Evolutionary conservation across 2,329 filamentous ascomycete species (phyloP).

Genomic region (Aspergillus eucalypticola): DNA sequence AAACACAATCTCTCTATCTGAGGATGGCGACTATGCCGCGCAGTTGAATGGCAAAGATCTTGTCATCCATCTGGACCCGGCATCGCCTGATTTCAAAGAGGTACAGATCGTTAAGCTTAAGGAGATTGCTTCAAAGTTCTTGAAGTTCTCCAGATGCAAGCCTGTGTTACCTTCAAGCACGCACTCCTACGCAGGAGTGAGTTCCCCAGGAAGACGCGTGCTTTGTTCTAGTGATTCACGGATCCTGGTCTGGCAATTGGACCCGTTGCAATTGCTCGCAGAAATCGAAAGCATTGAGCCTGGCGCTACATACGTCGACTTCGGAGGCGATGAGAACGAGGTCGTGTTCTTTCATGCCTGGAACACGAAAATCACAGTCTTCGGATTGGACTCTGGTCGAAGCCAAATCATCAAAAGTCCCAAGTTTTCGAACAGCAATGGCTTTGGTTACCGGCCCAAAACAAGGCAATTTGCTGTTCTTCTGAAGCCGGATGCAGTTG

Average conservation of each 20-base stretch:
- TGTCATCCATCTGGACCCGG: conserved; percentile 32
- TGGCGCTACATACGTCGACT: conserved; percentile 39
- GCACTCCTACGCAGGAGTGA: conserved; percentile 3
- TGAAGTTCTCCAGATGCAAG: conserved; percentile 32
- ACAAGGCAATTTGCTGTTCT: conserved; percentile 43
- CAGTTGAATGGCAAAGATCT: conserved; percentile 36
- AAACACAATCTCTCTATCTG: conserved; percentile 29
- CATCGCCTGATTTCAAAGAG: conserved; percentile 32
- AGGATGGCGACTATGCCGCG: conserved; percentile 32
- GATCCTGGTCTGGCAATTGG: conserved; percentile 39
- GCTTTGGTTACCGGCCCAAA: conserved; percentile 43
- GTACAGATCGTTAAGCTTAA: conserved; percentile 35
- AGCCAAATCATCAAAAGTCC: conserved; percentile 43
- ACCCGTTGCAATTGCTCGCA: conserved; percentile 39
- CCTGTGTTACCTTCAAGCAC: neutral
- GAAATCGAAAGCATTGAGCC: conserved; percentile 45
- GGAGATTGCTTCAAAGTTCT: conserved; percentile 32
- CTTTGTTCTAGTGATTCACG: conserved; percentile 37
- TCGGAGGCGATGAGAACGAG: conserved; percentile 39
- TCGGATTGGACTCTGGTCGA: conserved; percentile 36
- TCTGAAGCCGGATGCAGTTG: conserved; percentile 40
- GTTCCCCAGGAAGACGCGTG: conserved; percentile 31
- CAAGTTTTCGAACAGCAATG: conserved; percentile 39
- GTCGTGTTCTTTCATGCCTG: conserved; percentile 43
- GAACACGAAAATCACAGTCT: conserved; percentile 41